These are phyloP conservation scores for Pyrenochaeta sp. DNA, from an alignment of 2,329 filamentous ascomycete species.

Conservation along the genomic window DNA sequence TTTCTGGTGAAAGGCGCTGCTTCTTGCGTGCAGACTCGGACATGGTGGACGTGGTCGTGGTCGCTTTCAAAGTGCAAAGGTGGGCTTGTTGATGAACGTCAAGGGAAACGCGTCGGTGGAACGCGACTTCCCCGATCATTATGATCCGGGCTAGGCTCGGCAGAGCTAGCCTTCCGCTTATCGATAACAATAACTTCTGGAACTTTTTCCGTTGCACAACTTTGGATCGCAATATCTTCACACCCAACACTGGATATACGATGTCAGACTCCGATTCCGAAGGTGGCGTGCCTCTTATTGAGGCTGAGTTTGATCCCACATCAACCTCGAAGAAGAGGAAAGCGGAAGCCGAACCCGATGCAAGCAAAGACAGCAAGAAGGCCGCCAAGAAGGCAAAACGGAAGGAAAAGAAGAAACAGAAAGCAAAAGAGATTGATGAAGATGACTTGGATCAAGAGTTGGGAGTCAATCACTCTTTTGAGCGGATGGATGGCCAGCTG, in stretches of 20 bases:
- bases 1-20: slow-evolving; percentile 43
- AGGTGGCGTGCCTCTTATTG: slow-evolving; percentile 55
- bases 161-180: slow-evolving; percentile 22
- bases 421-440: slow-evolving; percentile 70
- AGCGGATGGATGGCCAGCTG: slow-evolving; percentile 81
- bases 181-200: slow-evolving; percentile 41
- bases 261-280: slow-evolving; percentile 58
- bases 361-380: slow-evolving; percentile 46
- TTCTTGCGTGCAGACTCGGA: slow-evolving; percentile 49
- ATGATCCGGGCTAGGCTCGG: slow-evolving; percentile 7
- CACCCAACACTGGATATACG: slow-evolving; percentile 33
- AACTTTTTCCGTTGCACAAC: slow-evolving; percentile 33
- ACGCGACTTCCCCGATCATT: slow-evolving; percentile 22
- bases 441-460: slow-evolving; percentile 58
- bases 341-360: slow-evolving; percentile 43
- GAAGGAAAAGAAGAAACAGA: slow-evolving; percentile 66
- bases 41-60: slow-evolving; percentile 46
- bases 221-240: slow-evolving; percentile 17
- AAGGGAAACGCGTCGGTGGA: slow-evolving; percentile 28
- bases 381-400: slow-evolving; percentile 47
- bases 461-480: slow-evolving; percentile 79
- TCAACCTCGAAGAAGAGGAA: slow-evolving; percentile 54
- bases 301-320: slow-evolving; percentile 49
- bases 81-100: slow-evolving; percentile 31
- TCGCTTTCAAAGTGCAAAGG: slow-evolving; percentile 10